These are phyloP conservation scores for Raffaelea albimanens DNA, from an alignment of 2,329 filamentous ascomycete species.

Conservation along the genomic window DNA sequence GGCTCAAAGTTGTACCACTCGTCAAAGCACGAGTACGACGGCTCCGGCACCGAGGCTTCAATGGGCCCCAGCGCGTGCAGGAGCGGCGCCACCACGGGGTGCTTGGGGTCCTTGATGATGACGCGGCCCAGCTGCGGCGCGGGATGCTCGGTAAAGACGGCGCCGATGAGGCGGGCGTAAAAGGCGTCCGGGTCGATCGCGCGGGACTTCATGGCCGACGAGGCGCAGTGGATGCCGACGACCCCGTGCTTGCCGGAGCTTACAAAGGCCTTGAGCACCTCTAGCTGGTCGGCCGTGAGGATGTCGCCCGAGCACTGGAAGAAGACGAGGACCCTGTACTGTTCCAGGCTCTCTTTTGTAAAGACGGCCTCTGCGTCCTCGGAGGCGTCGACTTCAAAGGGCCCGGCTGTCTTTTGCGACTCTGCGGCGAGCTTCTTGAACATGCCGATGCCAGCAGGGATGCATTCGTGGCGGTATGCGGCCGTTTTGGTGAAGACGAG, in stretches of 20 bases:
- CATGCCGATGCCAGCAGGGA: conserved; percentile 24
- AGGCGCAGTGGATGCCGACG: conserved; percentile 30
- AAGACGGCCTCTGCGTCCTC: conserved; percentile 25
- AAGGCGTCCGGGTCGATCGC: conserved; percentile 17
- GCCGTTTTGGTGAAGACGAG: conserved; percentile 30
- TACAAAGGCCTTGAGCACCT: conserved; percentile 23
- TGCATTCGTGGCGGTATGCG: conserved; percentile 28
- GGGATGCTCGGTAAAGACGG: conserved; percentile 27
- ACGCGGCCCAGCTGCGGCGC: conserved; percentile 24
- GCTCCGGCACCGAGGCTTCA: conserved; percentile 3
- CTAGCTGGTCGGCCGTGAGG: conserved; percentile 22
- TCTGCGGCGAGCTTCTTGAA: conserved; percentile 20
- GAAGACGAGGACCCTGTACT: conserved; percentile 27
- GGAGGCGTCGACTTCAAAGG: conserved; percentile 23
- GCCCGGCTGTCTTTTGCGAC: conserved; percentile 12
- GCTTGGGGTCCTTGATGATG: conserved; percentile 17
- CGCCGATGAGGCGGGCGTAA: conserved; percentile 29
- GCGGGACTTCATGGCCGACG: conserved; percentile 20
- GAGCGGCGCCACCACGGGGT: conserved; percentile 19
- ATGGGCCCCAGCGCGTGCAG: conserved; percentile 11
- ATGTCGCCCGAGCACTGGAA: conserved; percentile 29
- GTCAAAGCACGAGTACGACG: conserved; percentile 21
- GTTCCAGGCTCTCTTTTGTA: conserved; percentile 17
- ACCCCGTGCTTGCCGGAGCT: conserved; percentile 23
- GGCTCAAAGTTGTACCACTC: conserved; percentile 33